phyloP scores from a whole-genome alignment of 805 yeast genomes.

The Saturnispora hagleri region DNA sequence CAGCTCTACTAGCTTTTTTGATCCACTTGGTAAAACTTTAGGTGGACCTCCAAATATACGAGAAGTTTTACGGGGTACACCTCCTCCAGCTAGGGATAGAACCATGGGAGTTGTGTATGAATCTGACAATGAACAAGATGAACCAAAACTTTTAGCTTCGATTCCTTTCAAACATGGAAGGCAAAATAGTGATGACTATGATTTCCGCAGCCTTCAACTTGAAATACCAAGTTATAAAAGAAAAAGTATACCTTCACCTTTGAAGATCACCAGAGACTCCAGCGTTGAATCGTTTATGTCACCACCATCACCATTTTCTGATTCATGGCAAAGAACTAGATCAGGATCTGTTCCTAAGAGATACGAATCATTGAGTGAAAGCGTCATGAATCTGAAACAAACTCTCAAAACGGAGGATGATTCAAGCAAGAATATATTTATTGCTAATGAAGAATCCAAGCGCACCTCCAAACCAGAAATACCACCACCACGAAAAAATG shows the following conservation, averaged over 20 bases:
- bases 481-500: constrained; percentile 8
- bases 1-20: not conserved
- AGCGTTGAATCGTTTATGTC: not conserved
- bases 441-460: constrained; percentile 4
- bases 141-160: not conserved
- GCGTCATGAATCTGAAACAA: constrained; percentile 14
- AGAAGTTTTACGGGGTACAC: constrained; percentile 8
- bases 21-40: not conserved
- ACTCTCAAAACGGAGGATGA: not conserved
- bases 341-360: constrained; percentile 17
- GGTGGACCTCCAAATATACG: constrained; percentile 6
- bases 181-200: constrained; percentile 3
- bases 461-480: constrained; percentile 2
- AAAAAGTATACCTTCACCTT: not conserved
- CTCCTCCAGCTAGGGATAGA: constrained; percentile 14
- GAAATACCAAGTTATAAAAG: constrained; percentile 2
- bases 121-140: constrained; percentile 18
- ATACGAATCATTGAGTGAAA: constrained; percentile 19
- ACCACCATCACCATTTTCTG: constrained; percentile 3
- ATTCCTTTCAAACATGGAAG: not conserved
- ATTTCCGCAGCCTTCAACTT: not conserved
- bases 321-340: constrained; percentile 8
- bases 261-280: not conserved
- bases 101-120: constrained; percentile 25
- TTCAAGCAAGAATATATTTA: not conserved